These are phyloP conservation scores for Megacollybia marginata DNA, from an alignment of 768 basidiomycete species.

Conservation along the genomic window DNA sequence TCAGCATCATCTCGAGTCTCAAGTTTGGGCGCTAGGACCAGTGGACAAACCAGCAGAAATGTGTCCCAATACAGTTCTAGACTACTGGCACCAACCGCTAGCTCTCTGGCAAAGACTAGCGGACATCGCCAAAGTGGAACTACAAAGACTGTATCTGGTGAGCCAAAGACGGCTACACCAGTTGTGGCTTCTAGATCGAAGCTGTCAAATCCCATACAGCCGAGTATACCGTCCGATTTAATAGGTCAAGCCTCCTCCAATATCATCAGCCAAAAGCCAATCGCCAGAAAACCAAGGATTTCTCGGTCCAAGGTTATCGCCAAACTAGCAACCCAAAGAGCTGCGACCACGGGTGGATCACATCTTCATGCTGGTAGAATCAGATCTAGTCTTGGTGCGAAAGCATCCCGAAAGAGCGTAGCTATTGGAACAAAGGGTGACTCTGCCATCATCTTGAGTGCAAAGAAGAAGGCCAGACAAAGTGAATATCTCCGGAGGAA, in stretches of 20 bases:
- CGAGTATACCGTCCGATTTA: neutral
- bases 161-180: conserved; percentile 34
- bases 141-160: neutral
- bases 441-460: conserved; percentile 45
- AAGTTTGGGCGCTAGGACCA: conserved; percentile 15
- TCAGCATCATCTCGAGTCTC: conserved; percentile 33
- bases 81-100: conserved; percentile 68
- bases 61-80: conserved; percentile 36
- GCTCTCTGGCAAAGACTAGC: conserved; percentile 59
- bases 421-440: conserved; percentile 22
- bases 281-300: conserved; percentile 64
- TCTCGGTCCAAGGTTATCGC: conserved; percentile 80
- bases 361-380: conserved; percentile 6
- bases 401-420: conserved; percentile 31
- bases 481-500: conserved; percentile 63
- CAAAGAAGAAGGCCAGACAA: conserved; percentile 68
- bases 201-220: conserved; percentile 27
- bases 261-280: conserved; percentile 16
- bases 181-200: conserved; percentile 21
- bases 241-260: neutral
- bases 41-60: conserved; percentile 16
- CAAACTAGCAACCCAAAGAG: conserved; percentile 65
- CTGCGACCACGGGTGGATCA: conserved; percentile 19
- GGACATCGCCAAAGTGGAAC: conserved; percentile 3
- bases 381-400: conserved; percentile 49